A percentile compares a stretch with the other conserved stretches of the same genome.
These are phyloP conservation scores for Seminavis robusta DNA, from an alignment of 108 stramenopile species.

Conservation along the genomic window DNA sequence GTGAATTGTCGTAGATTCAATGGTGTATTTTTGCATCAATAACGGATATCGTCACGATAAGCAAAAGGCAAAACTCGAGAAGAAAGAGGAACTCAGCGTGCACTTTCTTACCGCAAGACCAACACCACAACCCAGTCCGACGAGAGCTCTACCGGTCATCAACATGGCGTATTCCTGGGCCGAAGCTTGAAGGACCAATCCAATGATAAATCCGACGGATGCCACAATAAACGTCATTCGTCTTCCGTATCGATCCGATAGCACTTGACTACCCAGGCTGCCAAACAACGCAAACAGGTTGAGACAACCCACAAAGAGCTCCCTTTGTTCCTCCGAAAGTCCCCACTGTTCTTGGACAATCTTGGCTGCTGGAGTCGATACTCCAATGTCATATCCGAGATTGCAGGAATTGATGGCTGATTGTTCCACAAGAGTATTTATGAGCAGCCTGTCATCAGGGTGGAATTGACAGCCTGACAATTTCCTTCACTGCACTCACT, in stretches of 20 bases:
- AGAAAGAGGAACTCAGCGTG: background rate
- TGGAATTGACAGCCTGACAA: too few species aligned
- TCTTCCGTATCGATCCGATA: constrained; percentile 63
- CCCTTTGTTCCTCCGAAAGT: constrained; percentile 29
- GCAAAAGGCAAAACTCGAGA: background rate
- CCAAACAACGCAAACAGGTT: constrained; percentile 80
- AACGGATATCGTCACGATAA: background rate
- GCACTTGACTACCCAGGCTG: constrained; percentile 44
- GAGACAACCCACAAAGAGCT: constrained; percentile 54
- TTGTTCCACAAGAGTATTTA: too few species aligned
- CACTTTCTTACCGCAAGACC: constrained; percentile 56
- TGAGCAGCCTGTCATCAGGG: too few species aligned
- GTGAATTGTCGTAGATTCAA: too few species aligned
- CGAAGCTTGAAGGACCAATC: constrained; percentile 39
- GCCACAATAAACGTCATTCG: constrained; percentile 64
- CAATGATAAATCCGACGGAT: constrained; percentile 70
- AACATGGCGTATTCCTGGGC: constrained; percentile 41
- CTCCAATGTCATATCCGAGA: constrained; percentile 70
- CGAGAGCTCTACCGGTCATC: constrained; percentile 79
- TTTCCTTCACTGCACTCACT: too few species aligned
- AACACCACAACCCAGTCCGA: constrained; percentile 83
- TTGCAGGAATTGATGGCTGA: constrained; percentile 62
- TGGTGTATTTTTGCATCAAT: background rate
- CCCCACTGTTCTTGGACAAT: constrained; percentile 23
- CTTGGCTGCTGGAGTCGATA: constrained; percentile 41